A percentile compares a stretch with the other conserved stretches of the same genome.
Evolutionary conservation across 768 basidiomycete genomes (phyloP).

Genomic region (Phylloporus sp.): DNA sequence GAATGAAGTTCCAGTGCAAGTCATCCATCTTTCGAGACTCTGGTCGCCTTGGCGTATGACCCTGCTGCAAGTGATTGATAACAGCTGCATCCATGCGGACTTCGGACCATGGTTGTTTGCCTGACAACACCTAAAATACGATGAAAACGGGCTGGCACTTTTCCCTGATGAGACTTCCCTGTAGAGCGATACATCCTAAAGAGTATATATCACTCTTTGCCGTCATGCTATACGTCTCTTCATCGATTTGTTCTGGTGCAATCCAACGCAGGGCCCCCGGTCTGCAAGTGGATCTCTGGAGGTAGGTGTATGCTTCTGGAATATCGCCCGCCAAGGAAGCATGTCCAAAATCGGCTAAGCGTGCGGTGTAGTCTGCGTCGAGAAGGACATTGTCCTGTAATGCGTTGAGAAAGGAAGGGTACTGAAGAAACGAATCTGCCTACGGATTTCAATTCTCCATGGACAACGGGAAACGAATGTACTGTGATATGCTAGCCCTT

Average conservation of each 20-base stretch:
- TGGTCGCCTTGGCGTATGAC: too few relatives aligned
- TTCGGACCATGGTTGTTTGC: too few relatives aligned
- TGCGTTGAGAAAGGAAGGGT: not conserved
- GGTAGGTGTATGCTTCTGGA: slow-evolving; percentile 6
- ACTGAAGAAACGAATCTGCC: not conserved
- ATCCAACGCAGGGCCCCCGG: slow-evolving; percentile 36
- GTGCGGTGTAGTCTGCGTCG: slow-evolving; percentile 28
- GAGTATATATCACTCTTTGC: slow-evolving; percentile 15
- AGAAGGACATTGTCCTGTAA: slow-evolving; percentile 16
- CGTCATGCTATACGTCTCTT: not conserved
- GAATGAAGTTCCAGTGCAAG: too few relatives aligned
- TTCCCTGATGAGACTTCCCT: slow-evolving; percentile 14
- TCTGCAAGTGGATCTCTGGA: slow-evolving; percentile 26
- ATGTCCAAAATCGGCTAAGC: slow-evolving; percentile 42
- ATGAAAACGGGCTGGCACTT: too few relatives aligned
- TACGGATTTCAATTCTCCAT: slow-evolving; percentile 13
- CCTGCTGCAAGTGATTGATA: too few relatives aligned
- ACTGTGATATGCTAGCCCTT: not conserved
- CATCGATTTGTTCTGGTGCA: too few relatives aligned
- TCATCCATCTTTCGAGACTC: too few relatives aligned
- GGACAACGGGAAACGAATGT: slow-evolving; percentile 9
- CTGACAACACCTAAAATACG: too few relatives aligned
- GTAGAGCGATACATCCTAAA: slow-evolving; percentile 27
- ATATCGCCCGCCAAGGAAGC: slow-evolving; percentile 19
- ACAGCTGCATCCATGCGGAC: too few relatives aligned